Evolutionary conservation across 163 green algal species (phyloP).

Genomic region (Scenedesmus sp.): DNA sequence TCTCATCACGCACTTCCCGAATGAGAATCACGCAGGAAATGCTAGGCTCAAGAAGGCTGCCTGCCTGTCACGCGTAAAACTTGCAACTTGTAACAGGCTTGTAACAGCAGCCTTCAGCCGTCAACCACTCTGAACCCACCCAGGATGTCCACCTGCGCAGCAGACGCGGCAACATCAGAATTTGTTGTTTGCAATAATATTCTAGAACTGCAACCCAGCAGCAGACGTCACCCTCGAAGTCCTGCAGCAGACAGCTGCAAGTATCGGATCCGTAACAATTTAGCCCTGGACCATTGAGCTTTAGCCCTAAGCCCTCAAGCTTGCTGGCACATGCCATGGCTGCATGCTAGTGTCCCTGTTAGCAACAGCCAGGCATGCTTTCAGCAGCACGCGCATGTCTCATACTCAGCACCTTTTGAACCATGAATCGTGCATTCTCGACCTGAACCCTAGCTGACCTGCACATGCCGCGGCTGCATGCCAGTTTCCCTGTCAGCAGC

Average conservation of each 20-base stretch:
- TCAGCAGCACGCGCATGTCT: neutral
- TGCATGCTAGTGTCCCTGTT: neutral
- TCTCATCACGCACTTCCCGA: too few relatives aligned
- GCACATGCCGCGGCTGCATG: neutral
- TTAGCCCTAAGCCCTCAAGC: too few relatives aligned
- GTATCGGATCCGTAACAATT: neutral
- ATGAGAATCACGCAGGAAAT: too few relatives aligned
- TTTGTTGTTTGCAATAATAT: neutral
- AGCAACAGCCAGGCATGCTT: neutral
- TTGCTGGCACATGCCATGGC: neutral
- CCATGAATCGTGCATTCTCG: neutral
- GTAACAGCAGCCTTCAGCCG: neutral
- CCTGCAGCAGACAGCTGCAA: neutral
- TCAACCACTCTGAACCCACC: conserved; percentile 31
- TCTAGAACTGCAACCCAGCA: neutral
- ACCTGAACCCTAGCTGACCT: neutral
- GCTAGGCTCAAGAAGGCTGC: neutral
- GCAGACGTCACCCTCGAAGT: neutral
- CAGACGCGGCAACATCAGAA: neutral
- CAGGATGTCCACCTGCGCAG: conserved; percentile 22
- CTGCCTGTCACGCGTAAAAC: too few relatives aligned
- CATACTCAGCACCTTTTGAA: neutral
- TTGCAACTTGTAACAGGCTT: neutral
- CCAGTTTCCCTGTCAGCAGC: neutral
- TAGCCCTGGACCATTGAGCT: neutral